phyloP scores from a whole-genome alignment of 805 yeast genomes.

The Wickerhamomyces queroliae region DNA sequence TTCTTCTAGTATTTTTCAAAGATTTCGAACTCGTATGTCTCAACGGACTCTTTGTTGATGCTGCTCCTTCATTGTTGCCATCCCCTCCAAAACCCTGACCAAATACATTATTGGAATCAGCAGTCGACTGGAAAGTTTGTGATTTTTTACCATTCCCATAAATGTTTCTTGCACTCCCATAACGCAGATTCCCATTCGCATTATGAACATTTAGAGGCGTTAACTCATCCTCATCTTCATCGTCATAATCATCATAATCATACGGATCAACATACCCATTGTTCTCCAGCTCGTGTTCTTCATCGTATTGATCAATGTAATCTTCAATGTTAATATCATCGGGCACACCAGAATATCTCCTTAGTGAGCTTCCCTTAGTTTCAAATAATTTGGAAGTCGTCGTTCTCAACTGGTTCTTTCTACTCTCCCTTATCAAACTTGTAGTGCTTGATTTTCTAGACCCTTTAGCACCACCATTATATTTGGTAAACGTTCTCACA shows the following conservation, averaged over 20 bases:
- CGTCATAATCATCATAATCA: slow-evolving; percentile 19
- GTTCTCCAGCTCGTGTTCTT: slow-evolving; percentile 29
- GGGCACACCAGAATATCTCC: slow-evolving; percentile 68
- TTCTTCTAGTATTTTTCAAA: slow-evolving; percentile 18
- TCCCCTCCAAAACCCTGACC: slow-evolving; percentile 7
- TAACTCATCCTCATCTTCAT: slow-evolving; percentile 21
- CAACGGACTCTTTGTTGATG: slow-evolving; percentile 7
- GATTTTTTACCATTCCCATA: slow-evolving; percentile 25
- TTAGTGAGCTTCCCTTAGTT: slow-evolving; percentile 62
- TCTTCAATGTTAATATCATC: slow-evolving; percentile 47
- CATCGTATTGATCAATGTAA: slow-evolving; percentile 37
- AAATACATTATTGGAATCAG: slow-evolving; percentile 8
- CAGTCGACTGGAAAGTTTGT: slow-evolving; percentile 14
- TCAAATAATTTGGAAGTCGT: slow-evolving; percentile 73
- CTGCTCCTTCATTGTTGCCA: slow-evolving; percentile 7
- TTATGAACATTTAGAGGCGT: slow-evolving; percentile 19
- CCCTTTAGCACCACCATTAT: slow-evolving; percentile 12
- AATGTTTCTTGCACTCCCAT: slow-evolving; percentile 12
- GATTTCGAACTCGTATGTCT: slow-evolving; percentile 3
- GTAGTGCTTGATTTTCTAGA: slow-evolving; percentile 14
- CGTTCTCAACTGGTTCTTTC: slow-evolving; percentile 40
- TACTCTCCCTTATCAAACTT: slow-evolving; percentile 3
- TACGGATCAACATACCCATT: slow-evolving; percentile 23
- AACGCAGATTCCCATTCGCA: slow-evolving; percentile 17
- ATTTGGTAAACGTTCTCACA: slow-evolving; percentile 18